Percentiles rank a stretch among this genome's conserved stretches.
These are phyloP conservation scores for Trichoderma arundinaceum DNA, from an alignment of 2,329 filamentous ascomycete genomes.

Conservation along the genomic window DNA sequence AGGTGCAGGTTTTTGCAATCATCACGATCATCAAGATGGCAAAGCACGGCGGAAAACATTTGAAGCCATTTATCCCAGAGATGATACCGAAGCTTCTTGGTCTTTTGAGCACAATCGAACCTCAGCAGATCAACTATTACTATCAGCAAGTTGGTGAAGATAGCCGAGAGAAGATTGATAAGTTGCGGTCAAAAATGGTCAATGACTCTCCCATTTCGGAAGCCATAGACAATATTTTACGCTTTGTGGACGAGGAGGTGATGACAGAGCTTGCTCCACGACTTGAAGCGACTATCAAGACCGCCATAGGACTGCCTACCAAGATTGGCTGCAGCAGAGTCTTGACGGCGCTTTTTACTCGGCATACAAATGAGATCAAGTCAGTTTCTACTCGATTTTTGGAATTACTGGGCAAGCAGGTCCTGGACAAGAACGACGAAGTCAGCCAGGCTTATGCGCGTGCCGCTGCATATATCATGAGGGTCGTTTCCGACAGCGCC, in stretches of 20 bases:
- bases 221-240: slow-evolving; percentile 86
- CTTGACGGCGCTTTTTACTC: slow-evolving; percentile 81
- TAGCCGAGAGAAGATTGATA: slow-evolving; percentile 88
- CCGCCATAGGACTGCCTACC: slow-evolving; percentile 86
- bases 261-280: slow-evolving; percentile 75
- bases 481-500: slow-evolving; percentile 56
- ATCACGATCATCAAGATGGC: slow-evolving; percentile 85
- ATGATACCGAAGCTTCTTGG: slow-evolving; percentile 82
- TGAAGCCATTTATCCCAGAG: slow-evolving; percentile 80
- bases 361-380: slow-evolving; percentile 75
- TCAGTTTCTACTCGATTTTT: slow-evolving; percentile 79
- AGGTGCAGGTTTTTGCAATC: slow-evolving; percentile 84
- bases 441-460: slow-evolving; percentile 88
- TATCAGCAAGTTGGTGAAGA: slow-evolving; percentile 89
- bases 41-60: slow-evolving; percentile 80
- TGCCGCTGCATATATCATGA: slow-evolving; percentile 83
- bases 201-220: slow-evolving; percentile 89
- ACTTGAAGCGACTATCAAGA: slow-evolving; percentile 81
- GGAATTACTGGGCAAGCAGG: slow-evolving; percentile 76
- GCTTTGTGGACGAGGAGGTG: slow-evolving; percentile 77
- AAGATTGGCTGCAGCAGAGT: slow-evolving; percentile 91
- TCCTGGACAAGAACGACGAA: slow-evolving; percentile 91
- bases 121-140: slow-evolving; percentile 87
- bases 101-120: slow-evolving; percentile 85
- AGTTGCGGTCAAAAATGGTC: slow-evolving; percentile 79